phyloP scores from a whole-genome alignment of 2,329 filamentous ascomycete species.

The Uncinocarpus reesii region DNA sequence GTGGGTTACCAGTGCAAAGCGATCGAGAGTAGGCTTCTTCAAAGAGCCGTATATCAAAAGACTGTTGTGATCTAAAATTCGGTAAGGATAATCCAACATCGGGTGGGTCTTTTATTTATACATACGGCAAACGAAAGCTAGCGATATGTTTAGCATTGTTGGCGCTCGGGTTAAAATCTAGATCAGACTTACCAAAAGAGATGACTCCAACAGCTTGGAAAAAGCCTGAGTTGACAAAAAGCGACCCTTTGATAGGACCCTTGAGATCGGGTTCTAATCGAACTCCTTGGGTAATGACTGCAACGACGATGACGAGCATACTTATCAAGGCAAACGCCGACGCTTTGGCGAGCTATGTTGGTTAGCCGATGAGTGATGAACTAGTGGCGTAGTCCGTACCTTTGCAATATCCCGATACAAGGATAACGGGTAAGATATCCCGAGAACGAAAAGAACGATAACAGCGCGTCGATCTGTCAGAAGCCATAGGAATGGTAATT shows the following conservation, averaged over 20 bases:
- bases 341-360: constrained; percentile 73
- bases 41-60: constrained; percentile 95
- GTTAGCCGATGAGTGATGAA: constrained; percentile 25
- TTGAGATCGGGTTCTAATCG: constrained; percentile 60
- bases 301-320: constrained; percentile 82
- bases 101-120: constrained; percentile 1
- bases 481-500: constrained; percentile 68
- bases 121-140: constrained; percentile 57
- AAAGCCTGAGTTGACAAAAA: constrained; percentile 76
- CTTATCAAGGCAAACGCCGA: constrained; percentile 85
- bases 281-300: constrained; percentile 74
- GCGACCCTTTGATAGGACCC: constrained; percentile 58
- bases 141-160: constrained; percentile 25
- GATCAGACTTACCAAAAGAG: constrained; percentile 63
- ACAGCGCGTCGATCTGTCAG: constrained; percentile 71
- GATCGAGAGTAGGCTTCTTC: constrained; percentile 86
- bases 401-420: constrained; percentile 96
- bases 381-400: constrained; percentile 41
- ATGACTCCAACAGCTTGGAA: constrained; percentile 97
- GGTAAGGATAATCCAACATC: constrained; percentile 14
- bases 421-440: constrained; percentile 80
- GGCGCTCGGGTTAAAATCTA: neutral
- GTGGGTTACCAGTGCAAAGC: constrained; percentile 86
- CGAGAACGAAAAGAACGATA: constrained; percentile 78
- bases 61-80: constrained; percentile 67